phyloP scores from a whole-genome alignment of 495 filamentous ascomycete genomes.

The Neurospora discreta region DNA sequence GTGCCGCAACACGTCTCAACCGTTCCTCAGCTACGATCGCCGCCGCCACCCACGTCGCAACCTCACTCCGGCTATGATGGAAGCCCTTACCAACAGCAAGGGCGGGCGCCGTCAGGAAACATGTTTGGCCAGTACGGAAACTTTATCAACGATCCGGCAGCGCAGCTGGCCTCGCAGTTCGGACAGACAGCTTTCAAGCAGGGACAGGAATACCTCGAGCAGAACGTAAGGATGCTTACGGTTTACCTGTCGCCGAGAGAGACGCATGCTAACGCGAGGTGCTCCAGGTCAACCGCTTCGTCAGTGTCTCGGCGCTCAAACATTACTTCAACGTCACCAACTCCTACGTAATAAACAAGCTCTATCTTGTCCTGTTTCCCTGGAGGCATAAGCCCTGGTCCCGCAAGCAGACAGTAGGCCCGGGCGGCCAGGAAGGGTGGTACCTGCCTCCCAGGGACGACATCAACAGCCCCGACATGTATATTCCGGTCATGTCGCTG shows the following conservation, averaged over 20 bases:
- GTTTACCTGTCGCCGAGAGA: neutral
- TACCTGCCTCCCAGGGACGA: conserved; percentile 94
- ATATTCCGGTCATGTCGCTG: conserved; percentile 90
- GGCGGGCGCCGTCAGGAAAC: conserved; percentile 41
- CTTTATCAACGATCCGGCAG: conserved; percentile 93
- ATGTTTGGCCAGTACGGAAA: conserved; percentile 63
- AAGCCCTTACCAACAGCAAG: conserved; percentile 57
- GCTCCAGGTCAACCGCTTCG: conserved; percentile 74
- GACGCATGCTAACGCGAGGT: neutral
- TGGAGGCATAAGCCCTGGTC: conserved; percentile 98
- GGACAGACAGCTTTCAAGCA: conserved; percentile 82
- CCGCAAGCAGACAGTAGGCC: conserved; percentile 51
- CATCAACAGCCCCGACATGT: conserved; percentile 97
- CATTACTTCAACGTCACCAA: conserved; percentile 98
- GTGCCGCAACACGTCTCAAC: conserved; percentile 98
- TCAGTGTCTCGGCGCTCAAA: conserved; percentile 85
- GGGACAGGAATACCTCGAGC: conserved; percentile 85
- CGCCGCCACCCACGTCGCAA: conserved; percentile 70
- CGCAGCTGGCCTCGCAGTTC: conserved; percentile 90
- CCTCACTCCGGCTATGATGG: conserved; percentile 62
- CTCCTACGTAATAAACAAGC: conserved; percentile 73
- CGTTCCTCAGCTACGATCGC: conserved; percentile 96
- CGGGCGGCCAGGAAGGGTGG: conserved; percentile 64
- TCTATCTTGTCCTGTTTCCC: conserved; percentile 85
- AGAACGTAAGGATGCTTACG: conserved; percentile 52